A percentile compares a stretch with the other conserved stretches of the same genome.
These are phyloP conservation scores for Xylaria sp. DNA, from an alignment of 2,329 filamentous ascomycete genomes.

Conservation along the genomic window DNA sequence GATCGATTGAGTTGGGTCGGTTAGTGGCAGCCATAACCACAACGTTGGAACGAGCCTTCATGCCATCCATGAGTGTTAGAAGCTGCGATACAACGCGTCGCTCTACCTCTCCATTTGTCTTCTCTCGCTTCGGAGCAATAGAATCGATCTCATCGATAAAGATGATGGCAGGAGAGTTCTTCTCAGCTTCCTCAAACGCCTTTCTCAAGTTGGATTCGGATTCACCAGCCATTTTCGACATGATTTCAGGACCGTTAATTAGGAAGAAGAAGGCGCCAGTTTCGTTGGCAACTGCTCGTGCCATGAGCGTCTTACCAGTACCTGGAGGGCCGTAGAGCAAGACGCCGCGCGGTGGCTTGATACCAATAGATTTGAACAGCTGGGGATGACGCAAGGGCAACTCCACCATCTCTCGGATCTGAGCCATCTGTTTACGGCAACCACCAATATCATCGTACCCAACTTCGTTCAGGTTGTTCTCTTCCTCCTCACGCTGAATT, in stretches of 20 bases:
- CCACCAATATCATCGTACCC: constrained; percentile 99
- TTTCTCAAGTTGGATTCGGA: constrained; percentile 98
- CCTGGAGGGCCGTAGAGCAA: constrained; percentile 95
- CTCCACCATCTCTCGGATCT: constrained; percentile 98
- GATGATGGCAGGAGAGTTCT: constrained; percentile 99
- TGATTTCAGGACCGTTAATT: constrained; percentile 99
- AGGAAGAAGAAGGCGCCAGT: constrained; percentile 99
- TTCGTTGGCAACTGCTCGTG: constrained; percentile 97
- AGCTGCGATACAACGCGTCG: constrained; percentile 98
- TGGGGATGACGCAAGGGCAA: constrained; percentile 95
- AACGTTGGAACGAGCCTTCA: constrained; percentile 99
- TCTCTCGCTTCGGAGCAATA: constrained; percentile 98
- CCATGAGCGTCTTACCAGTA: constrained; percentile 99
- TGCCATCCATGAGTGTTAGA: constrained; percentile 96
- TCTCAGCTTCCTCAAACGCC: constrained; percentile 99
- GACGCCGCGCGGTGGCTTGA: constrained; percentile 98
- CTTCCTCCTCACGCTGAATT: constrained; percentile 98
- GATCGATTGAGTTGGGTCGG: constrained; percentile 98
- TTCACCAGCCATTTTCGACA: constrained; percentile 99
- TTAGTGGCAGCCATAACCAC: constrained; percentile 99
- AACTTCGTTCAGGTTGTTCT: constrained; percentile 99
- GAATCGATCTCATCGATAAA: constrained; percentile 99
- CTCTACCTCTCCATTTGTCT: constrained; percentile 99
- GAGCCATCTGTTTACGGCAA: constrained; percentile 99
- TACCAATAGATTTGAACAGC: constrained; percentile 99